Evolutionary conservation across 306 rosid species (phyloP).

Genomic region (Cyclanthera cordifolia): DNA sequence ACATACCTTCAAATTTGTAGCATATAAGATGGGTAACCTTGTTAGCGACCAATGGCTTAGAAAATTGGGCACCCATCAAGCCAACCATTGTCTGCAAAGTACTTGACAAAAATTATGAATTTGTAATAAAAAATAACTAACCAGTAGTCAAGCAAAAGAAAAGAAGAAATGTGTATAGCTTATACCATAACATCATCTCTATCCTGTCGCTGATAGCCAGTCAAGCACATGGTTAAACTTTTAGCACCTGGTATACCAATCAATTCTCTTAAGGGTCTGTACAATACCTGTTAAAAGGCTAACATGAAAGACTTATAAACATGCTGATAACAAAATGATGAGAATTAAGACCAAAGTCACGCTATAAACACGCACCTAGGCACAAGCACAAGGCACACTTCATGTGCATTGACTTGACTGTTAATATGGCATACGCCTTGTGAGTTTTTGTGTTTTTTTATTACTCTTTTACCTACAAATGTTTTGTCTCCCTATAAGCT

Average conservation of each 20-base stretch:
- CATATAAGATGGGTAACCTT: conserved; percentile 86
- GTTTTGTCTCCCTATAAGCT: no score
- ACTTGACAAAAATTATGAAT: not conserved
- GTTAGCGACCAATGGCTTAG: conserved; percentile 84
- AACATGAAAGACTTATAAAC: not conserved
- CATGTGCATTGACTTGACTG: no score
- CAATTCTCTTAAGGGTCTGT: conserved; percentile 59
- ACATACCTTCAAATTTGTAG: conserved; percentile 89
- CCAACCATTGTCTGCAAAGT: conserved; percentile 57
- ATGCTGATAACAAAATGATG: not conserved
- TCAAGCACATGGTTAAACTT: conserved; percentile 55
- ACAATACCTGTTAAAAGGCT: conserved; percentile 51
- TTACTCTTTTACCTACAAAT: no score
- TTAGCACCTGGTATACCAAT: conserved; percentile 69
- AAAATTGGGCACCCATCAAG: conserved; percentile 78
- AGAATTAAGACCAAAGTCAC: not conserved
- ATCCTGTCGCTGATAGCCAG: conserved; percentile 87
- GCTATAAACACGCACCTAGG: no score
- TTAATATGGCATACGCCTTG: no score
- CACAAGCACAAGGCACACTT: no score
- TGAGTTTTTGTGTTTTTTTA: no score
- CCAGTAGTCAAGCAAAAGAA: not conserved
- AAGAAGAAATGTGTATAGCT: conserved; percentile 6
- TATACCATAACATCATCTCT: conserved; percentile 82
- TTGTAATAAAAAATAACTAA: conserved; percentile 1